Conservation (phyloP, 1,139 yeast genomes). For the Hyphopichia fennica region DNA sequence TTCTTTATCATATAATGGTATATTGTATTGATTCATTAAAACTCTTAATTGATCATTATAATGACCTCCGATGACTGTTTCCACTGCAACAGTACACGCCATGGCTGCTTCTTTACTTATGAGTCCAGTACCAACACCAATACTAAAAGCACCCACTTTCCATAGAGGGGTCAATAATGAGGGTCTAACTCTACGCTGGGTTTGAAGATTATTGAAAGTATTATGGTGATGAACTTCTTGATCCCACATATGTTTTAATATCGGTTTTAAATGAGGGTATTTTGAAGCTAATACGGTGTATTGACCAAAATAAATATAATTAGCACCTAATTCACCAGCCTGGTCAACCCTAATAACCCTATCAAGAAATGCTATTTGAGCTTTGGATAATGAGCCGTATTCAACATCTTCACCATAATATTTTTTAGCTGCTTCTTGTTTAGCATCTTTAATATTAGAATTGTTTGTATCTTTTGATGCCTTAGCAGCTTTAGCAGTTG, state of each 20-base stretch:
- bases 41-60: slow-evolving; percentile 87
- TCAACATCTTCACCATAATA: slow-evolving; percentile 23
- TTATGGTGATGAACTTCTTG: slow-evolving; percentile 90
- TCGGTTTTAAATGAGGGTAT: slow-evolving; percentile 67
- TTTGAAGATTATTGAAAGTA: slow-evolving; percentile 78
- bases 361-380: slow-evolving; percentile 71
- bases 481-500: background rate
- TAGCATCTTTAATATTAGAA: slow-evolving; percentile 3
- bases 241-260: slow-evolving; percentile 96
- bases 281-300: slow-evolving; percentile 70
- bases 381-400: slow-evolving; percentile 49
- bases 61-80: slow-evolving; percentile 96
- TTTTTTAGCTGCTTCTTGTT: slow-evolving; percentile 15
- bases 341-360: slow-evolving; percentile 89
- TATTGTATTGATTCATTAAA: slow-evolving; percentile 58
- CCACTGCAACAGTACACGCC: slow-evolving; percentile 99
- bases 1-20: slow-evolving; percentile 44
- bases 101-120: slow-evolving; percentile 94
- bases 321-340: slow-evolving; percentile 98
- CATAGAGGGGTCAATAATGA: slow-evolving; percentile 88
- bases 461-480: background rate
- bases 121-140: slow-evolving; percentile 86
- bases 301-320: slow-evolving; percentile 91
- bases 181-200: slow-evolving; percentile 81
- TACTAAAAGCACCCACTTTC: slow-evolving; percentile 85